These are phyloP conservation scores for Sporisorium exsertum DNA, from an alignment of 1,284 basidiomycete genomes.

Conservation along the genomic window DNA sequence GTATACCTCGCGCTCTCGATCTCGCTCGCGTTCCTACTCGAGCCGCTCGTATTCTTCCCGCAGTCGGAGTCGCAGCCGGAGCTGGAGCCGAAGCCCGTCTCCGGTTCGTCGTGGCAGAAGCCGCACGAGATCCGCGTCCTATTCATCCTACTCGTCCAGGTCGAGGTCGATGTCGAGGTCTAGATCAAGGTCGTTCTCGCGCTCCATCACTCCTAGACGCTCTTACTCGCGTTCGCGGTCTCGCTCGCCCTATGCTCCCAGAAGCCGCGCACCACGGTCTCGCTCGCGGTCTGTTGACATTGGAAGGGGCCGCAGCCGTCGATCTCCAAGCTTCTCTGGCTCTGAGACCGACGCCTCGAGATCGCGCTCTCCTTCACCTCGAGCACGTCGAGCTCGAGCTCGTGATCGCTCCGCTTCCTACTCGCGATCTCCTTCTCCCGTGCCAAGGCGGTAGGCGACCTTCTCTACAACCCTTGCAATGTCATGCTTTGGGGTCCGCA, in stretches of 20 bases:
- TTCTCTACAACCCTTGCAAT: not conserved
- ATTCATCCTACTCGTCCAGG: conserved; percentile 42
- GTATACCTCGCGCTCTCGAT: conserved; percentile 31
- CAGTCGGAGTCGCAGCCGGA: conserved; percentile 25
- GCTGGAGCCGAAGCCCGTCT: conserved; percentile 7
- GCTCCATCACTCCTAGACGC: conserved; percentile 17
- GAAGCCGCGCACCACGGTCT: conserved; percentile 4
- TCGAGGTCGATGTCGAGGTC: conserved; percentile 20
- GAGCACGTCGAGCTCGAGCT: not conserved
- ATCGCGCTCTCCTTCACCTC: conserved; percentile 21
- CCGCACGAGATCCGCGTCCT: conserved; percentile 37
- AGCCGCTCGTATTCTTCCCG: conserved; percentile 42
- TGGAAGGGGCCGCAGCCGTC: not conserved
- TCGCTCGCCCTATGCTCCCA: conserved; percentile 9
- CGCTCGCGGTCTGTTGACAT: conserved; percentile 22
- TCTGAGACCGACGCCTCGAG: conserved; percentile 17
- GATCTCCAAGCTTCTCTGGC: conserved; percentile 18
- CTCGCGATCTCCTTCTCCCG: conserved; percentile 27
- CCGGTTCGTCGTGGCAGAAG: conserved; percentile 21
- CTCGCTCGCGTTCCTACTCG: conserved; percentile 17
- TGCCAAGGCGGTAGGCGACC: not conserved
- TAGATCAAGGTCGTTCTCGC: conserved; percentile 29
- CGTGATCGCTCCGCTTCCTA: conserved; percentile 18
- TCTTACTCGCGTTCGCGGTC: conserved; percentile 25
- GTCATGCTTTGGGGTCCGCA: not conserved